Evolutionary conservation across 73 alveolate species (phyloP), one percentile per base, ranked within the genome.

Genomic region (Paramecium caudatum): DNA sequence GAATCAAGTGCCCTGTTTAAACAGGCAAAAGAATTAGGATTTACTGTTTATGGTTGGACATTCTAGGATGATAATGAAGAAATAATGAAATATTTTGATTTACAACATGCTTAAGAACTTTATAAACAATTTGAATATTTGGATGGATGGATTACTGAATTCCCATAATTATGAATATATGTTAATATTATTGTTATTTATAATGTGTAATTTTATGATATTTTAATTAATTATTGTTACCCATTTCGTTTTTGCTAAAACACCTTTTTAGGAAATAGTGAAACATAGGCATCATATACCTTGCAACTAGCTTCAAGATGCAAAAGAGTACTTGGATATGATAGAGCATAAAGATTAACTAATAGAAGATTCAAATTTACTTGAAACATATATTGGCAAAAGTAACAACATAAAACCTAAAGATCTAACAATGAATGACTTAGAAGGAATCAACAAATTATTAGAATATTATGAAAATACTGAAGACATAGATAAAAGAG

Each of bases 401-500:
- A 23, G 46, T 0, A 55, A 37, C 0, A 55, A 23, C 10, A 27
- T 55, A 27, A 43, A 55, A 19, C 23, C 23, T 55, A 55, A 43
- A 5, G 80, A 55, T 55, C 46, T 55, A 3, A 55, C 80, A 0
- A 23, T 55, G 41, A 19, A 55, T 12, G 80, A 55, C 30, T 21
- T 55, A 19, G 80, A 55, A 55, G 80, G 17, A 19, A 55, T 55
- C 45, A 55, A 43, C n/a, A 19, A 55, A 55, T 23, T 55, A 23
- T 55, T 55, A 25, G 80, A 55, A 15, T 55, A 55, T 55, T 55
- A 55, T 55, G 80, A 55, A 27, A 55, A 55, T 55, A 55, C 80
- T 55, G 80, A 55, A 23, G 80, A 55, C 30, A n/a, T n/a, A n/a
- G n/a, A 39, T 39, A 39, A 39, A 39, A 39, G 9, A 39, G 48